phyloP scores from a whole-genome alignment of 495 filamentous ascomycete genomes.

The Cudoniella acicularis region DNA sequence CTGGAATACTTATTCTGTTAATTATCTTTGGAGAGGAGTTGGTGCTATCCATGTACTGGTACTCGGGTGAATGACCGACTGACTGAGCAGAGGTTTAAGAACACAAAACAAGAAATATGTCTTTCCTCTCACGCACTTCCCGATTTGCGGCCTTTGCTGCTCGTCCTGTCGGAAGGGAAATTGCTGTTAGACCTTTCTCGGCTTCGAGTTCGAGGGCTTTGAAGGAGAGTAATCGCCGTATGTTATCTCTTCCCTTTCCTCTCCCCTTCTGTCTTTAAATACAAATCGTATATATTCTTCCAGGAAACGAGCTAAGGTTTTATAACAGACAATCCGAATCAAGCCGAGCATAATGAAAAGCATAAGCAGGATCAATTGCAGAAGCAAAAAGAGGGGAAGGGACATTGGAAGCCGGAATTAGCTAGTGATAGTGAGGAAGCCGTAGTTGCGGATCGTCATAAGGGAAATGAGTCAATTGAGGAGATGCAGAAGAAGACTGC shows the following conservation, averaged over 20 bases:
- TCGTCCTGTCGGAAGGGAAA: neutral
- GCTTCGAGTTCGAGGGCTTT: constrained; percentile 2
- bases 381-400: constrained; percentile 70
- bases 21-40: no score
- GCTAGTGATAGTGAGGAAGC: constrained; percentile 78
- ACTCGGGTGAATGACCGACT: neutral
- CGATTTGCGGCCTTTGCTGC: constrained; percentile 4
- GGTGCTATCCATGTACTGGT: neutral
- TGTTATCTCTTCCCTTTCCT: constrained; percentile 3
- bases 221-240: constrained; percentile 26
- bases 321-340: constrained; percentile 10
- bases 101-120: constrained; percentile 18
- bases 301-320: constrained; percentile 2
- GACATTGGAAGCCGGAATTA: constrained; percentile 75
- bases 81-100: neutral
- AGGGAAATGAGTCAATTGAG: constrained; percentile 24
- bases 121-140: constrained; percentile 19
- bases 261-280: neutral
- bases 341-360: constrained; percentile 44
- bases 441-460: constrained; percentile 37
- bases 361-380: constrained; percentile 70
- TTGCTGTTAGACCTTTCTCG: constrained; percentile 12
- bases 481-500: constrained; percentile 50
- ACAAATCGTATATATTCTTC: neutral
- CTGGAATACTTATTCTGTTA: no score